Base-by-base conservation (phyloP, 768 basidiomycete species). In the Sistotremastrum suecicum region DNA sequence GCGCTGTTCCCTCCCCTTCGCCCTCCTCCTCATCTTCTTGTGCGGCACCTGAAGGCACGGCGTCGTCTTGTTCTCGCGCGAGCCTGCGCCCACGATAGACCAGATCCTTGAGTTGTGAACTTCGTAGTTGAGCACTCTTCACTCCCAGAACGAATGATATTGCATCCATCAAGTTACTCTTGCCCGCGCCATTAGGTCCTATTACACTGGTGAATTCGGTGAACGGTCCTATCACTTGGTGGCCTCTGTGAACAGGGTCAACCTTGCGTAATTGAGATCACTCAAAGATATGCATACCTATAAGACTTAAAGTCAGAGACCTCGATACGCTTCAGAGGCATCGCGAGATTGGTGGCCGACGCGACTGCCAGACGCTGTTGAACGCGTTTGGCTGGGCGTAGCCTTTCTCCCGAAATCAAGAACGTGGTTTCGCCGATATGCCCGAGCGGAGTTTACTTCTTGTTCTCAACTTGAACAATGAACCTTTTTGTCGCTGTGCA, bases 161-260 rank as follows among this genome's bases (percentile, higher is more conserved):
- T 43, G 95, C 95, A 60, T 99, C 95, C 95, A 98, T 98, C 46
- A 98, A 77, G 61, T 99, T 99, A 7, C 90, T 94, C 60, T 99
- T 98, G 49, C 95, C 95, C 1, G 94, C 90, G 47, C 95, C 94
- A 81, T 99, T 98, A 34, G 95, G 94, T 20, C 95, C 95, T 54
- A 99, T 97, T 45, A 97, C 74, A 7, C 89, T 94, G 0, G 94
- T 92, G 64, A 99, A 99, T 56, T 81, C 79, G 66, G 75, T 78
- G 67, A 92, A 91, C 1, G 90, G 90, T 1, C 90, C 91, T 41
- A 92, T 88, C 31, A 76, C 74, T 60, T 90, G 85, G 59, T 84
- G 81, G 36, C 82, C 80, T 48, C 83, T 83, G 55, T 3, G 42
- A 12, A 36, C 7, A 9, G 12, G 20, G 42, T 20, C 7, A 49